Conservation (phyloP, 2,329 filamentous ascomycete species). For the Teratosphaeria pseudoeucalypti region DNA sequence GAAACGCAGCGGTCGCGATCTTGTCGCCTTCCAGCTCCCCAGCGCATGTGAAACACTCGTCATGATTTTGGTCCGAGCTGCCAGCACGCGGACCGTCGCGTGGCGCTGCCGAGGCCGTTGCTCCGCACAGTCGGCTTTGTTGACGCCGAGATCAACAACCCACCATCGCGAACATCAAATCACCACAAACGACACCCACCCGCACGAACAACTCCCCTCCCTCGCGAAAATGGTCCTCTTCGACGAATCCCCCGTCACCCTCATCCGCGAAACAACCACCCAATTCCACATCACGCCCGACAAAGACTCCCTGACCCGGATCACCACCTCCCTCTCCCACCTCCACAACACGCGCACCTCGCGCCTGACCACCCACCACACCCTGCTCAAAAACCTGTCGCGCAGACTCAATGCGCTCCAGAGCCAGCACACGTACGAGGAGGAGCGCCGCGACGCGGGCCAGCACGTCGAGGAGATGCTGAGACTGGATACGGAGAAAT, state of each 20-base stretch:
- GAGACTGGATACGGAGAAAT: conserved; percentile 83
- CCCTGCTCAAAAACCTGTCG: conserved; percentile 46
- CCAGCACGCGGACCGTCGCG: neutral
- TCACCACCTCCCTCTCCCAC: conserved; percentile 71
- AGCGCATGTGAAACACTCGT: neutral
- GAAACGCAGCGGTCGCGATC: conserved; percentile 1
- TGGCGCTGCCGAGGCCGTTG: neutral
- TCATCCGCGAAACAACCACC: conserved; percentile 80
- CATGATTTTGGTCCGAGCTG: neutral
- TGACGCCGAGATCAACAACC: neutral
- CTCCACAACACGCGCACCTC: conserved; percentile 76
- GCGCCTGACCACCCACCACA: conserved; percentile 43
- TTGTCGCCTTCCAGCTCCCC: conserved; percentile 2
- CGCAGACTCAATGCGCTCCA: conserved; percentile 66
- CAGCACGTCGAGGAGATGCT: conserved; percentile 77
- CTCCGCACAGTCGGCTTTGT: neutral
- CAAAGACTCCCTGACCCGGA: conserved; percentile 70
- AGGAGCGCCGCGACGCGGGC: conserved; percentile 62
- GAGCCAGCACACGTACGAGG: conserved; percentile 66
- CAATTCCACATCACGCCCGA: conserved; percentile 95
- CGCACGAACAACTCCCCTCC: too few relatives aligned
- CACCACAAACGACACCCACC: neutral
- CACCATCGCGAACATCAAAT: neutral
- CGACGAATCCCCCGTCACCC: conserved; percentile 80
- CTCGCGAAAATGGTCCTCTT: conserved; percentile 62